These are phyloP conservation scores for Mortierella sp. DNA, from an alignment of 371 early-diverging fungal species.

Conservation along the genomic window DNA sequence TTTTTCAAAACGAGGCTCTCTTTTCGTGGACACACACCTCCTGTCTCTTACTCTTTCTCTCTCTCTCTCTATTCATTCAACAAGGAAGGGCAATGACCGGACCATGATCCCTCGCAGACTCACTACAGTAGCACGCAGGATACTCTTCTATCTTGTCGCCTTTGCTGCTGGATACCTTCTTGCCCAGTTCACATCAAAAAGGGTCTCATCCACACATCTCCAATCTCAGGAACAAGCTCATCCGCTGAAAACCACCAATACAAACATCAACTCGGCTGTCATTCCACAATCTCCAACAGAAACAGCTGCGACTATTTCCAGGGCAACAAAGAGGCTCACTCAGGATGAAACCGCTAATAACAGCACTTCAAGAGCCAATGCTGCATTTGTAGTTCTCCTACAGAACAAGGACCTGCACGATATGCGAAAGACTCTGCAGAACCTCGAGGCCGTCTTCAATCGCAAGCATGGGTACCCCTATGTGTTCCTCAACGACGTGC, in stretches of 20 bases:
- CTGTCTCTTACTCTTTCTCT: background rate
- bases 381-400: conserved; percentile 73
- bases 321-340: background rate
- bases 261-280: background rate
- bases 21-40: background rate
- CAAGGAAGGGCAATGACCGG: background rate
- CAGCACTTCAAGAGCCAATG: conserved; percentile 21
- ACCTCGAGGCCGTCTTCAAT: conserved; percentile 92
- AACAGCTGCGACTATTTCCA: background rate
- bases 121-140: background rate
- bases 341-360: background rate
- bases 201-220: background rate
- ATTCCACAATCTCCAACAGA: background rate
- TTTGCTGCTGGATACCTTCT: background rate
- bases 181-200: background rate
- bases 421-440: conserved; percentile 77
- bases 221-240: background rate
- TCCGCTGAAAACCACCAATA: background rate
- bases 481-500: conserved; percentile 89
- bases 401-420: conserved; percentile 86
- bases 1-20: background rate
- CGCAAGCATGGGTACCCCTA: conserved; percentile 90
- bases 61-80: no score
- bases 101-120: conserved; percentile 10
- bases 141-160: background rate